Base-by-base conservation (phyloP, 495 filamentous ascomycete genomes). In the Cercophora samala region DNA sequence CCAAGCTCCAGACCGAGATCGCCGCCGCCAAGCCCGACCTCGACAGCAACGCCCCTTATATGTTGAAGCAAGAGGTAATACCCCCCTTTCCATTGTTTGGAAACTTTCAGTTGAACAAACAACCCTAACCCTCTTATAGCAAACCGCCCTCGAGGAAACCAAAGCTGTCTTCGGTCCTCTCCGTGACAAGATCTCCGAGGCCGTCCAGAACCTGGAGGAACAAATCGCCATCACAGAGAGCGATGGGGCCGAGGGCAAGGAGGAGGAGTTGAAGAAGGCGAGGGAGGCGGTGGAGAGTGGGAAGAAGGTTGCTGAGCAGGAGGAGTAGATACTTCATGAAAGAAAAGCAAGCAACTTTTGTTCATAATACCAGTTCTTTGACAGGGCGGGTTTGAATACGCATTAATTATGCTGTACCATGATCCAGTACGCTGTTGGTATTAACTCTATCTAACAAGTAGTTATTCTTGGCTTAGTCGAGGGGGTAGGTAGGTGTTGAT, bases 21-120 rank as follows among this genome's bases (percentile, higher is more conserved):
- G 68, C 65, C n/a, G 18, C 60, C 61, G 74, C 74, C 60, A 77
- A 75, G 19, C 78, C 74, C 1, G 73, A 76, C 32, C 80, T 82
- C 4, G 89, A 91, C 66, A 85, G 85, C 74, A 94, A 94, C 73
- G 82, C 79, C 52, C 85, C 88, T 69, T 97, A 82, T 70, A 74
- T 85, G 60, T 71, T 97, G 65, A 91, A 87, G 78, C 94, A 99
- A 74, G 91, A 95, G 88, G 94, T 97, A 74, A 6, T 74, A 73
- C 3, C 52, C 15, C 19, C 25, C 53, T 19, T 52, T 62, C 24
- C 22, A 25, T 11, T 15, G 25, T 42, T 66, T 17, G 61, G 26
- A 67, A n/a, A n/a, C n/a, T n/a, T n/a, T n/a, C n/a, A n/a, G n/a
- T n/a, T n/a, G n/a, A n/a, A n/a, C n/a, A n/a, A n/a, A 58, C 53